Evolutionary conservation across 177 flowering plant genomes (phyloP).

Genomic region (Telopea speciosissima): DNA sequence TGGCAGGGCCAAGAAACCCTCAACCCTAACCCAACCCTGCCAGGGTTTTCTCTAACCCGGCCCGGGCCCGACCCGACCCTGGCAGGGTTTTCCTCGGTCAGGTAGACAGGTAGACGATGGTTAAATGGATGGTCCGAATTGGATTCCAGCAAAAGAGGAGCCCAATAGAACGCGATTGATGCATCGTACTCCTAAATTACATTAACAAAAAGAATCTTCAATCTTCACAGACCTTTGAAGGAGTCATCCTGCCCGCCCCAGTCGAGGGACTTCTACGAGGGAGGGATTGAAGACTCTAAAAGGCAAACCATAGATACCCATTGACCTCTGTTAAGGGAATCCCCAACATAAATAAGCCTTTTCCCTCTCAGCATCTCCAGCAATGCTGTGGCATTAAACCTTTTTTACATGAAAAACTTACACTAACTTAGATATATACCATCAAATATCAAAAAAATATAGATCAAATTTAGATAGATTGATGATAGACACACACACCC

Average conservation of each 20-base stretch:
- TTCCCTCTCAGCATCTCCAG: constrained; percentile 67
- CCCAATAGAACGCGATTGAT: constrained; percentile 74
- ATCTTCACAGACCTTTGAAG: constrained; percentile 29
- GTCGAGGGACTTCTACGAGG: constrained; percentile 50
- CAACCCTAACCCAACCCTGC: no score
- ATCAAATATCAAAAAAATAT: not conserved
- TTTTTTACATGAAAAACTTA: constrained; percentile 27
- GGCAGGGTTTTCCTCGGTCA: no score
- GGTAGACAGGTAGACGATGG: constrained; percentile 52
- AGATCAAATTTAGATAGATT: no score
- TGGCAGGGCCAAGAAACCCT: no score
- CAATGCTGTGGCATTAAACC: constrained; percentile 73
- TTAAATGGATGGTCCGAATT: constrained; percentile 66
- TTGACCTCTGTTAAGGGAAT: constrained; percentile 68
- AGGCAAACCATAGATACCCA: constrained; percentile 84
- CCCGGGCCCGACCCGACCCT: no score
- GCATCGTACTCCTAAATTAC: constrained; percentile 78
- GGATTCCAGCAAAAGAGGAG: constrained; percentile 77
- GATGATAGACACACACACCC: no score
- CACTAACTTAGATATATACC: constrained; percentile 3
- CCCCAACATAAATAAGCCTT: constrained; percentile 77
- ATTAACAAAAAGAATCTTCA: no score
- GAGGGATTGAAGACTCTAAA: constrained; percentile 38
- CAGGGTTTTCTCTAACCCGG: no score
- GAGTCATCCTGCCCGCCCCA: constrained; percentile 27